Evolutionary conservation across 495 filamentous ascomycete species (phyloP), one percentile per base, ranked within the genome.

Genomic region (Tuber magnatum): DNA sequence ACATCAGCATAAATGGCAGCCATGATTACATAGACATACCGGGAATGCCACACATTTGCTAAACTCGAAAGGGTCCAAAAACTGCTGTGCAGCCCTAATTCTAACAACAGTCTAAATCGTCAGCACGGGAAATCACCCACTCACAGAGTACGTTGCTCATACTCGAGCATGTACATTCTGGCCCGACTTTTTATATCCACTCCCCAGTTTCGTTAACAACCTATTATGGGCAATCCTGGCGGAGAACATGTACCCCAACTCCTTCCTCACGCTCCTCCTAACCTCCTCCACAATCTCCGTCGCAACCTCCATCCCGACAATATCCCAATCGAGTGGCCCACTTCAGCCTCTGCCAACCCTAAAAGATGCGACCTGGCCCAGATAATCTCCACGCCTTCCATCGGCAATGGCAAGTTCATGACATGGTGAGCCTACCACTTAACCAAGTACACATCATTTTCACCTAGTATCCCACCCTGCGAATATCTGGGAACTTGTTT

Each of bases 221-320:
- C 97, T 99, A 85, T 97, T 98, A 43, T 87, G 88, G n/a, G 93
- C 92, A 78, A 99, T 86, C 9, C 95, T 94, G 1, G 88, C 94
- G 39, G 93, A 94, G 84, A 93, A 97, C 24, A 94, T 97, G 82
- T 97, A 98, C n/a, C 71, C 89, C 88, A 97, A 83, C 69, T 87
- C 83, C 68, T 90, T 87, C 81, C 87, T 88, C 43, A 98, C 88
- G 40, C 87, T 85, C 14, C 84, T 85, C 39, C 95, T 88, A 41
- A 97, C 86, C 68, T 88, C 85, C 28, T 92, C 88, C 48, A 97
- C 90, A 79, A 98, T 94, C 82, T 97, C 93, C 12, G 93, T 92
- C 0, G 92, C 94, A 75, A 97, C 87, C 35, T 91, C 85, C 81
- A 97, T 92, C 24, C 89, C 92, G 80, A 98, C 87, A 85, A 97